A percentile compares a stretch with the other conserved stretches of the same genome.
These are phyloP conservation scores for Nakazawaea molendinolei DNA, from an alignment of 805 yeast genomes.

Conservation along the genomic window DNA sequence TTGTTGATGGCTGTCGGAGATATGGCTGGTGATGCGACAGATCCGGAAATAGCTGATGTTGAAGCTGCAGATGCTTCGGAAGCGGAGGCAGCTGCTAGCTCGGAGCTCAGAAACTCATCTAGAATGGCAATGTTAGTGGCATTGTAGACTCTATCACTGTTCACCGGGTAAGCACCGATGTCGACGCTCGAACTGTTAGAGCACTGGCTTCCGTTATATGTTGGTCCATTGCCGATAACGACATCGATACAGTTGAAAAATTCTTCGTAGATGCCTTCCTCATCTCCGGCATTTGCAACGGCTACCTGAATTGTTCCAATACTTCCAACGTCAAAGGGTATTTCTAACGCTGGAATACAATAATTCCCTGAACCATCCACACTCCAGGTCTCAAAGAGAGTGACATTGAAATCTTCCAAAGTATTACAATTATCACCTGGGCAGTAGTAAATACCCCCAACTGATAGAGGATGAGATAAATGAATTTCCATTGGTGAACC, in stretches of 20 bases:
- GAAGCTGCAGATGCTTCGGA: neutral
- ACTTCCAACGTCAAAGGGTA: conserved; percentile 19
- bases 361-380: conserved; percentile 19
- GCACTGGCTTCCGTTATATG: conserved; percentile 21
- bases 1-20: neutral
- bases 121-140: conserved; percentile 8
- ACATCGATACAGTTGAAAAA: conserved; percentile 26
- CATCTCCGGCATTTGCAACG: conserved; percentile 16
- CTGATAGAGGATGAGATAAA: conserved; percentile 17
- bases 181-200: conserved; percentile 17
- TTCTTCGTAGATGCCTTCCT: conserved; percentile 16
- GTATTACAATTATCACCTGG: conserved; percentile 17
- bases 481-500: conserved; percentile 24
- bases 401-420: conserved; percentile 18
- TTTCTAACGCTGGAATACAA: conserved; percentile 21
- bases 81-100: conserved; percentile 1
- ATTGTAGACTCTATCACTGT: conserved; percentile 3
- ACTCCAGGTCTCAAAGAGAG: conserved; percentile 20
- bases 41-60: neutral
- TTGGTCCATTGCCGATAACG: conserved; percentile 20
- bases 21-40: too few relatives aligned
- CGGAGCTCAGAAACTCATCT: neutral
- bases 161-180: conserved; percentile 7
- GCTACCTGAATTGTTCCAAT: conserved; percentile 25
- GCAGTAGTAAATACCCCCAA: conserved; percentile 24